Conservation (phyloP, 345 rosid species). For the Eucalyptus globulus region DNA sequence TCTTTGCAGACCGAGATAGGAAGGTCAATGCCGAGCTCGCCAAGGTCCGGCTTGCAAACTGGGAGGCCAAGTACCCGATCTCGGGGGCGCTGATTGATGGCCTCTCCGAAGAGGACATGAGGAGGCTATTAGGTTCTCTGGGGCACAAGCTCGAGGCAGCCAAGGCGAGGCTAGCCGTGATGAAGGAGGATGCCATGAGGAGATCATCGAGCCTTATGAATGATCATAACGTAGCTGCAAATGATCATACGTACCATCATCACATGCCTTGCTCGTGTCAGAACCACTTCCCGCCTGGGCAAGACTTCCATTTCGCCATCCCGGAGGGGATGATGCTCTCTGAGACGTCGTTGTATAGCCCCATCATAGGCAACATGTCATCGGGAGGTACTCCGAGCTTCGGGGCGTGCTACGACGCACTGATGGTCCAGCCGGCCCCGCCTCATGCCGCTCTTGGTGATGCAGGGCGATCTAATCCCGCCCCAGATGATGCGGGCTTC, state of each 20-base stretch:
- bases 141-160: background rate
- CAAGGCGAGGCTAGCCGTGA: background rate
- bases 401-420: background rate
- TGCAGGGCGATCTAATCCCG: background rate
- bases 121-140: background rate
- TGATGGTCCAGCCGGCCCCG: background rate
- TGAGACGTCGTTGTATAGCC: background rate
- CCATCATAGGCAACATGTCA: background rate
- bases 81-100: background rate
- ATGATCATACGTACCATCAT: background rate
- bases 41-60: background rate
- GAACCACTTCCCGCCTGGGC: background rate
- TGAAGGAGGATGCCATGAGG: background rate
- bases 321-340: background rate
- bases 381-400: background rate
- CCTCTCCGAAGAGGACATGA: background rate
- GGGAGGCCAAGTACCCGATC: background rate
- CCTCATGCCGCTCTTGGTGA: background rate
- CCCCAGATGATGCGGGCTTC: background rate
- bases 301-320: background rate
- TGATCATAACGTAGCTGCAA: background rate
- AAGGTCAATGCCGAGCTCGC: constrained; percentile 3
- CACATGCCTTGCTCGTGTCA: background rate
- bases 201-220: background rate
- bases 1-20: background rate